These are phyloP conservation scores for Globisporangium viniferum DNA, from an alignment of 352 stramenopile genomes.

Conservation along the genomic window DNA sequence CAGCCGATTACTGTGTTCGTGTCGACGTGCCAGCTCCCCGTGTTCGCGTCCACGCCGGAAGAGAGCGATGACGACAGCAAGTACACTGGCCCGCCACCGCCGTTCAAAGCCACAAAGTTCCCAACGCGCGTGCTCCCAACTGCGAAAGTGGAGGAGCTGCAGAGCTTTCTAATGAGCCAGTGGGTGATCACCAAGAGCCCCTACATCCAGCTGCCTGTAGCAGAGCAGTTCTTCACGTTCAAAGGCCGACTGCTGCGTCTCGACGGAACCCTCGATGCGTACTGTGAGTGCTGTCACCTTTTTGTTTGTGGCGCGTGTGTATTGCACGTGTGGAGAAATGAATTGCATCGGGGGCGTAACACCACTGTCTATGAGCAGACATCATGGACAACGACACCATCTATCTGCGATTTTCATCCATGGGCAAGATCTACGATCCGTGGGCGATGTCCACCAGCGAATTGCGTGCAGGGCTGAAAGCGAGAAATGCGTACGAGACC, in stretches of 20 bases:
- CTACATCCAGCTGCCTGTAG: slow-evolving; percentile 34
- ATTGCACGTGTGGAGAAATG: background rate
- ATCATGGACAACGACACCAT: slow-evolving; percentile 69
- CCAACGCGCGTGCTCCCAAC: slow-evolving; percentile 38
- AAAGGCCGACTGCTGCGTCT: slow-evolving; percentile 64
- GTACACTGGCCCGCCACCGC: slow-evolving; percentile 6
- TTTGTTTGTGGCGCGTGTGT: background rate
- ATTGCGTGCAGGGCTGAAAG: slow-evolving; percentile 51
- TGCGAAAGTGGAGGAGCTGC: slow-evolving; percentile 43
- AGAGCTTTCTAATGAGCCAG: slow-evolving; percentile 54
- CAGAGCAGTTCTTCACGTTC: slow-evolving; percentile 72
- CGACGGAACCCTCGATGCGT: slow-evolving; percentile 55
- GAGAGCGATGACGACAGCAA: slow-evolving; percentile 10
- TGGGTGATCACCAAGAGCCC: slow-evolving; percentile 63
- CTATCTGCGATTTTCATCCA: slow-evolving; percentile 59
- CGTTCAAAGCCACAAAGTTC: slow-evolving; percentile 61
- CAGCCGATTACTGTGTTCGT: slow-evolving; percentile 52
- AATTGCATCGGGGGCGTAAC: background rate
- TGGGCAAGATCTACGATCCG: slow-evolving; percentile 63
- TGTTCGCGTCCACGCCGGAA: slow-evolving; percentile 20
- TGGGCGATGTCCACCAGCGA: slow-evolving; percentile 82
- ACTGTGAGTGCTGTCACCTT: slow-evolving; percentile 36
- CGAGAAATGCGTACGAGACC: slow-evolving; percentile 52
- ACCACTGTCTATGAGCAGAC: slow-evolving; percentile 26
- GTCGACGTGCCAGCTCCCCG: slow-evolving; percentile 47